Evolutionary conservation across 2,329 filamentous ascomycete species (phyloP), one percentile per base, ranked within the genome.

Genomic region (Clonostachys rosea): DNA sequence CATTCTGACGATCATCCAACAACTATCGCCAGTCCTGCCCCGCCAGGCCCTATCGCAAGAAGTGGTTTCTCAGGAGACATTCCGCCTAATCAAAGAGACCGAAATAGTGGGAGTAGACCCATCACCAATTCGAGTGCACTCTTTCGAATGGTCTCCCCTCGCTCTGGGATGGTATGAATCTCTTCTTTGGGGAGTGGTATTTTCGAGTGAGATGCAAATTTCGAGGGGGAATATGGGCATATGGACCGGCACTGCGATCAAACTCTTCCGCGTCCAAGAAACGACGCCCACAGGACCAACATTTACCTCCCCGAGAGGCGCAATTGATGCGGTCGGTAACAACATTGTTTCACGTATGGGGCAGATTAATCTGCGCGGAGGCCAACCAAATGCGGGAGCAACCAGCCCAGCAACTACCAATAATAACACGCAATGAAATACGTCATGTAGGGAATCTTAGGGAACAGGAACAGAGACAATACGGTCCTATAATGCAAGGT

Each of bases 111-210:
- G 83, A 9, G 81, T 96, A 36, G 90, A 96, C 42, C 80, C 87
- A 1, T 83, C 83, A 2, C 76, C 86, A 1, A 78, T 89, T 45
- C 80, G 87, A 34, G 86, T 94, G 14, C 91, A 96, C 61, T 86
- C 89, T 13, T 97, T 97, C 59, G 90, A 96, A 68, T 97, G 92
- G 92, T 92, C 91, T 4, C 85, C 89, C 1, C 74, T 96, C 34
- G 87, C 89, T 1, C 75, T 97, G 44, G 92, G 91, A 43, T 97
- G 94, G 94, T 96, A 97, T 64, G 90, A 96, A 66, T 92, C 89
- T 6, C 75, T 97, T 12, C 75, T 99, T 10, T 99, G 94, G 94
- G 86, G 90, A 14, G 89, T 96, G 56, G 83, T 96, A 46, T 97
- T 96, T 63, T 84, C 87, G 30, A 86, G 84, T 57, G 94, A 99